Percentiles rank a stretch among this genome's conserved stretches.
Evolutionary conservation across 2,329 filamentous ascomycete species (phyloP).

Genomic region (Colletotrichum agaves): DNA sequence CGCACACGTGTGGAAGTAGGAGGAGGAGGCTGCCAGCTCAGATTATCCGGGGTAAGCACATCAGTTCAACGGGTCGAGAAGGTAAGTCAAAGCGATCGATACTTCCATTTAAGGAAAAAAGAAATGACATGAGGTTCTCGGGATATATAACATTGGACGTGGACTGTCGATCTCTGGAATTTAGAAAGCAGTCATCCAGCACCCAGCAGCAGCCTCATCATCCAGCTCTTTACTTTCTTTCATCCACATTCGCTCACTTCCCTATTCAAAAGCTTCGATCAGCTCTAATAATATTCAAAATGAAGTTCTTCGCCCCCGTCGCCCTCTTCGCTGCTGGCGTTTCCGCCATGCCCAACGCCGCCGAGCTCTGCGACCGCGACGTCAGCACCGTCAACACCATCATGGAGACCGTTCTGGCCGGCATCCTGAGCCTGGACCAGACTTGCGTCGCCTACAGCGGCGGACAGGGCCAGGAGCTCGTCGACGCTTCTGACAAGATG

Average conservation of each 20-base stretch:
- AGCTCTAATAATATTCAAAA: conserved; percentile 1
- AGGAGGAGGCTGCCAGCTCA: not conserved
- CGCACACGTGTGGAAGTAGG: conserved; percentile 3
- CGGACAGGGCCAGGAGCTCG: conserved; percentile 26
- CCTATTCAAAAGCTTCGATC: not conserved
- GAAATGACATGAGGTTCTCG: not conserved
- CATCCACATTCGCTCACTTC: conserved; percentile 6
- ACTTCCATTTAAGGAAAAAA: not conserved
- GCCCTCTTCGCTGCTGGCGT: conserved; percentile 31
- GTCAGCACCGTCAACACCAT: conserved; percentile 32
- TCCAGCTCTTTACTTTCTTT: conserved; percentile 16
- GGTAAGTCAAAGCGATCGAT: conserved; percentile 19
- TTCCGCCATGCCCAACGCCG: conserved; percentile 16
- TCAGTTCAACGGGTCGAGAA: conserved; percentile 17
- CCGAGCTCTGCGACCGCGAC: conserved; percentile 25
- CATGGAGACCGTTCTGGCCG: conserved; percentile 35
- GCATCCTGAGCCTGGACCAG: conserved; percentile 24
- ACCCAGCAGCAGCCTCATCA: conserved; percentile 11
- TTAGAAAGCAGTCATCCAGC: conserved; percentile 13
- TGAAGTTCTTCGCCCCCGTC: conserved; percentile 30
- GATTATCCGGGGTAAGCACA: conserved; percentile 30
- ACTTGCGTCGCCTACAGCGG: conserved; percentile 23
- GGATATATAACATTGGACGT: conserved; percentile 29
- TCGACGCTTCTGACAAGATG: conserved; percentile 18
- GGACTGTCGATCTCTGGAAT: conserved; percentile 7